Evolutionary conservation across 1,139 yeast species (phyloP).

Genomic region (Scheffersomyces titani): DNA sequence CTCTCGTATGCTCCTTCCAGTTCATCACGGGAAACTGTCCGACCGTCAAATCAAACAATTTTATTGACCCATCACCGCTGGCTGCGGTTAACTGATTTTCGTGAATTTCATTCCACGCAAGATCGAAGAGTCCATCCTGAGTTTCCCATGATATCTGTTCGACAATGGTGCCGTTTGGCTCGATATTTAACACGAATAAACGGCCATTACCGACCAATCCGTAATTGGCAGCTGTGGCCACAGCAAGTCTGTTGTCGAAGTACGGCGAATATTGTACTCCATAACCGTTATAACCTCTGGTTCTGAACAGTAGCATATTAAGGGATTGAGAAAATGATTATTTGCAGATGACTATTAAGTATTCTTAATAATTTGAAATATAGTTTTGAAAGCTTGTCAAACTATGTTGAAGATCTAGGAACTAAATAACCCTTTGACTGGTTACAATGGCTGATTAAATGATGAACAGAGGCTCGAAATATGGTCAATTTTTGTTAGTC

Average conservation of each 20-base stretch:
- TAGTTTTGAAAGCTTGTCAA: neutral
- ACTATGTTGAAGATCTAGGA: neutral
- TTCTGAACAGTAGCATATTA: conserved; percentile 70
- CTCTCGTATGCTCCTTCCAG: conserved; percentile 77
- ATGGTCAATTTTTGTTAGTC: neutral
- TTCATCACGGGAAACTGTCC: conserved; percentile 73
- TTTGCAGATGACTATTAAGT: neutral
- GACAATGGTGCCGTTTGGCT: conserved; percentile 59
- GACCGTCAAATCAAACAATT: conserved; percentile 74
- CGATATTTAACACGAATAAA: conserved; percentile 67
- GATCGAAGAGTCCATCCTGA: conserved; percentile 88
- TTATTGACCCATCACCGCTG: conserved; percentile 87
- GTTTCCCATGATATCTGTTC: conserved; percentile 74
- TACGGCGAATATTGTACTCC: conserved; percentile 90
- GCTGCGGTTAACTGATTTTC: conserved; percentile 84
- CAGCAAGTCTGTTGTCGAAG: conserved; percentile 85
- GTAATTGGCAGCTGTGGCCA: conserved; percentile 88
- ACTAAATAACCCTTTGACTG: neutral
- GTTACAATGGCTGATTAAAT: neutral
- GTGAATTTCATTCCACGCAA: conserved; percentile 88
- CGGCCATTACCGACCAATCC: conserved; percentile 95
- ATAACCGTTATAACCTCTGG: conserved; percentile 85
- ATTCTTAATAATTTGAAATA: neutral
- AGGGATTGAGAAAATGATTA: neutral
- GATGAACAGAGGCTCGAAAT: neutral